Percentiles rank a stretch among this genome's conserved stretches.
phyloP scores from a whole-genome alignment of 495 filamentous ascomycete genomes.

The Aspergillus avenaceus region DNA sequence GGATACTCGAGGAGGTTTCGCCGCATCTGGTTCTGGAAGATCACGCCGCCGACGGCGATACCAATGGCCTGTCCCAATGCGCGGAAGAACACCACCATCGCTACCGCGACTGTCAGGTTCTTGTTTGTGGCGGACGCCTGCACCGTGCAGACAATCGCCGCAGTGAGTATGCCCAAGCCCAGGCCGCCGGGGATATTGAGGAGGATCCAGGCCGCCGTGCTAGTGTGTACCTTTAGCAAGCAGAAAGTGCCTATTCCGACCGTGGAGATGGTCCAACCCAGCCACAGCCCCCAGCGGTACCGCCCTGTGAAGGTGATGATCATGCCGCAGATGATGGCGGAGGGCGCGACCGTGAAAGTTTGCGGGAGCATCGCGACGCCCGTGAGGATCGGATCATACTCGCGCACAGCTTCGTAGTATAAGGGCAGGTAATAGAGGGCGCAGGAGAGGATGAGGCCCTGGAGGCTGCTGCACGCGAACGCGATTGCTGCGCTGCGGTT shows the following conservation, averaged over 20 bases:
- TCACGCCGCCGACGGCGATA: constrained; percentile 52
- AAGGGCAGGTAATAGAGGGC: constrained; percentile 46
- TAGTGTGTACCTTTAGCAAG: constrained; percentile 41
- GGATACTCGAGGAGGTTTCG: constrained; percentile 39
- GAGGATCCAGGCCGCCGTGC: constrained; percentile 40
- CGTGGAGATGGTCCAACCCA: constrained; percentile 48
- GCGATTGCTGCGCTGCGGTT: constrained; percentile 44
- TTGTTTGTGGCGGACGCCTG: constrained; percentile 44
- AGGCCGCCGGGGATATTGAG: constrained; percentile 44
- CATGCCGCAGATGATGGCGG: constrained; percentile 46
- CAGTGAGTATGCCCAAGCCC: constrained; percentile 48
- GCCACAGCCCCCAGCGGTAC: constrained; percentile 50
- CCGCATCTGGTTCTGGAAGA: constrained; percentile 59
- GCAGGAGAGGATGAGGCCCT: constrained; percentile 48
- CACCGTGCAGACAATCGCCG: constrained; percentile 40
- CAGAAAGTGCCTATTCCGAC: constrained; percentile 44
- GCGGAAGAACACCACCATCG: constrained; percentile 55
- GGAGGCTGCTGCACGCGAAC: constrained; percentile 40
- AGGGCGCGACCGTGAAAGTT: constrained; percentile 48
- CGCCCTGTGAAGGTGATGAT: constrained; percentile 39
- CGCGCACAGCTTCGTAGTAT: constrained; percentile 52
- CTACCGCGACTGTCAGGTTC: constrained; percentile 44
- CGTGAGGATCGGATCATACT: constrained; percentile 40
- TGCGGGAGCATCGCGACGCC: constrained; percentile 45
- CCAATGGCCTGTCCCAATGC: constrained; percentile 51